Conservation (phyloP, 768 basidiomycete genomes). For the Leccinum longicurvipes region DNA sequence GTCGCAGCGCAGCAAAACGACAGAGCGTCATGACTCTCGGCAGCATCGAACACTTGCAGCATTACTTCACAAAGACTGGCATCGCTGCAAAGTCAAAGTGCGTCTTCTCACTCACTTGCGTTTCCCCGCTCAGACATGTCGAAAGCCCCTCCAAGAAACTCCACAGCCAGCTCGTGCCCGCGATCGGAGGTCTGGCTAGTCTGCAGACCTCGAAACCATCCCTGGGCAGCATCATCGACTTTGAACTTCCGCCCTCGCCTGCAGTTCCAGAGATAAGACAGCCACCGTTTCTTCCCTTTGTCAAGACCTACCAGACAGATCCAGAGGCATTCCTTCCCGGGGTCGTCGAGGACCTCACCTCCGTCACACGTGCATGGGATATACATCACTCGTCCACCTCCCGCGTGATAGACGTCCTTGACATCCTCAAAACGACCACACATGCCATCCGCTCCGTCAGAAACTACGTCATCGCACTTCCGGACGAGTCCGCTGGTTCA, state of each 20-base stretch:
- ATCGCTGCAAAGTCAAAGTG: slow-evolving; percentile 70
- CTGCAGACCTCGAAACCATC: slow-evolving; percentile 39
- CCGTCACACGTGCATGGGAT: slow-evolving; percentile 62
- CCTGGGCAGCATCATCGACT: slow-evolving; percentile 41
- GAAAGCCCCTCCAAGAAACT: slow-evolving; percentile 46
- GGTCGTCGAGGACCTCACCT: slow-evolving; percentile 69
- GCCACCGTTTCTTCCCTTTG: slow-evolving; percentile 48
- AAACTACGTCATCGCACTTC: slow-evolving; percentile 79
- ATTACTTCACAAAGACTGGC: slow-evolving; percentile 90
- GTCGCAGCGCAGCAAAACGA: slow-evolving; percentile 86
- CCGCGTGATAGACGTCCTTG: slow-evolving; percentile 56
- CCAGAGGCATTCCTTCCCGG: slow-evolving; percentile 75
- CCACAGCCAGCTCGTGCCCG: slow-evolving; percentile 67
- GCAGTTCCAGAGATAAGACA: slow-evolving; percentile 44
- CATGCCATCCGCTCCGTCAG: slow-evolving; percentile 77
- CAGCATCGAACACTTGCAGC: slow-evolving; percentile 94
- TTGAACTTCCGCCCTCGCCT: slow-evolving; percentile 73
- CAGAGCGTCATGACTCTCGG: slow-evolving; percentile 92
- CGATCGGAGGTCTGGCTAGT: slow-evolving; percentile 60
- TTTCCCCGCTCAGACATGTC: slow-evolving; percentile 9
- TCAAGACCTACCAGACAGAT: slow-evolving; percentile 68
- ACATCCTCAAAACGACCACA: slow-evolving; percentile 74
- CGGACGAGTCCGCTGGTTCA: slow-evolving; percentile 63
- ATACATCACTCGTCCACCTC: slow-evolving; percentile 32
- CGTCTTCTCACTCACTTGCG: slow-evolving; percentile 23